These are phyloP conservation scores for Phytophthora citricola DNA, from an alignment of 352 stramenopile genomes.

Conservation along the genomic window DNA sequence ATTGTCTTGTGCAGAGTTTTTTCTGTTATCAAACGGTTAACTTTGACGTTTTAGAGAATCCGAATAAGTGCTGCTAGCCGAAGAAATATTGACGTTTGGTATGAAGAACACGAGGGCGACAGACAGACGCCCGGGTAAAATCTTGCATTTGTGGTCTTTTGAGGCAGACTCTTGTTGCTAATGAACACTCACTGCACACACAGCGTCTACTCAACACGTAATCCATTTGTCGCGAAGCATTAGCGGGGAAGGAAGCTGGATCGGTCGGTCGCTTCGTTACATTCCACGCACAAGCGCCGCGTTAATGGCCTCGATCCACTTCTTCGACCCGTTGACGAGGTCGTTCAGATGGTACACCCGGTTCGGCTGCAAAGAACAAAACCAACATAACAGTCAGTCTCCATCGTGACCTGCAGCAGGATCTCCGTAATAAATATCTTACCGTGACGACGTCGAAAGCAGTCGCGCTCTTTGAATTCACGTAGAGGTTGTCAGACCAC, in stretches of 20 bases:
- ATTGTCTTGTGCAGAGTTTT: not conserved
- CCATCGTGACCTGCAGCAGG: not conserved
- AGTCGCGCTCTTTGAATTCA: slow-evolving; percentile 85
- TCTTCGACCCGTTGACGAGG: slow-evolving; percentile 89
- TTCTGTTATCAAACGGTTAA: too few relatives aligned
- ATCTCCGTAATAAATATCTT: slow-evolving; percentile 9
- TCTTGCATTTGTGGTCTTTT: slow-evolving; percentile 31
- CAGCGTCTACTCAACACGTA: slow-evolving; percentile 46
- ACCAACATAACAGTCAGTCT: not conserved
- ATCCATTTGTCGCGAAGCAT: slow-evolving; percentile 31
- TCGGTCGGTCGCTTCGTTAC: slow-evolving; percentile 41
- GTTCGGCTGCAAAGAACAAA: slow-evolving; percentile 61
- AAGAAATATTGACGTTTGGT: too few relatives aligned
- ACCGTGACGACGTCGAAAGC: slow-evolving; percentile 90
- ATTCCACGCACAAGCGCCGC: slow-evolving; percentile 73
- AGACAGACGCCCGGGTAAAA: slow-evolving; percentile 4
- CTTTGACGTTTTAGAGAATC: too few relatives aligned
- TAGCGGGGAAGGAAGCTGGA: slow-evolving; percentile 17
- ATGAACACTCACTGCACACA: slow-evolving; percentile 34
- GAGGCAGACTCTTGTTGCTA: slow-evolving; percentile 18
- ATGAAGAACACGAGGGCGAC: too few relatives aligned
- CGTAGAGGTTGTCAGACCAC: slow-evolving; percentile 87
- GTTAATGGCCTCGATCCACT: slow-evolving; percentile 91
- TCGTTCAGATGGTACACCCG: slow-evolving; percentile 90
- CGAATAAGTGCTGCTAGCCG: too few relatives aligned